These are phyloP conservation scores for Adenanthera pavonina DNA, from an alignment of 306 rosid genomes.

Conservation along the genomic window DNA sequence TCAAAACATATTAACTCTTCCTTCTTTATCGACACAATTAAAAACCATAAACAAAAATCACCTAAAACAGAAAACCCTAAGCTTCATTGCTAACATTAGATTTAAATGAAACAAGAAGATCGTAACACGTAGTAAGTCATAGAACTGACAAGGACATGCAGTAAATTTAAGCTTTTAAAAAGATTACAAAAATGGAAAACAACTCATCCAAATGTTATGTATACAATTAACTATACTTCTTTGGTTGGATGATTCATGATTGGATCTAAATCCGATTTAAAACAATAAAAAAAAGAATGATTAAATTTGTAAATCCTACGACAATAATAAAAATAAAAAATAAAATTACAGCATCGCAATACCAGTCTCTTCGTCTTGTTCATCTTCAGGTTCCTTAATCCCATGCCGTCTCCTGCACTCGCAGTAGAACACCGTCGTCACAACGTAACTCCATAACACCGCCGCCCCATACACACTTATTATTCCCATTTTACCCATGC, in stretches of 20 bases:
- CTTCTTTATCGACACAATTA: no score
- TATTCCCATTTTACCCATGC: slow-evolving; percentile 49
- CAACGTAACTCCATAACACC: slow-evolving; percentile 63
- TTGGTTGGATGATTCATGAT: background rate
- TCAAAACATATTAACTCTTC: no score
- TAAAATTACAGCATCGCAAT: background rate
- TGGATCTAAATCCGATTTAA: background rate
- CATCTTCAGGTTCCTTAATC: slow-evolving; percentile 14
- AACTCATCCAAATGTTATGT: background rate
- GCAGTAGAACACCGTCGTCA: slow-evolving; percentile 65
- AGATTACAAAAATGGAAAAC: background rate
- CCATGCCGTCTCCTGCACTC: slow-evolving; percentile 64
- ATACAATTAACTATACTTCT: background rate
- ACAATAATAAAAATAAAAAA: background rate
- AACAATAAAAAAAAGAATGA: background rate
- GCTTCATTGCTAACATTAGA: no score
- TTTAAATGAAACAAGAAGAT: background rate
- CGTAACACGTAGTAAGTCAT: background rate
- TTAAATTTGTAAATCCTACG: background rate
- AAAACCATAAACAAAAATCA: no score
- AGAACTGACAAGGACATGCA: background rate
- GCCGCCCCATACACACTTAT: slow-evolving; percentile 55
- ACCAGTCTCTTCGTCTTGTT: slow-evolving; percentile 17
- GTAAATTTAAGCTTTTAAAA: background rate
- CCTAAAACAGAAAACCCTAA: no score